These are phyloP conservation scores for Flagelloscypha sp. DNA, from an alignment of 768 basidiomycete species.

Conservation along the genomic window DNA sequence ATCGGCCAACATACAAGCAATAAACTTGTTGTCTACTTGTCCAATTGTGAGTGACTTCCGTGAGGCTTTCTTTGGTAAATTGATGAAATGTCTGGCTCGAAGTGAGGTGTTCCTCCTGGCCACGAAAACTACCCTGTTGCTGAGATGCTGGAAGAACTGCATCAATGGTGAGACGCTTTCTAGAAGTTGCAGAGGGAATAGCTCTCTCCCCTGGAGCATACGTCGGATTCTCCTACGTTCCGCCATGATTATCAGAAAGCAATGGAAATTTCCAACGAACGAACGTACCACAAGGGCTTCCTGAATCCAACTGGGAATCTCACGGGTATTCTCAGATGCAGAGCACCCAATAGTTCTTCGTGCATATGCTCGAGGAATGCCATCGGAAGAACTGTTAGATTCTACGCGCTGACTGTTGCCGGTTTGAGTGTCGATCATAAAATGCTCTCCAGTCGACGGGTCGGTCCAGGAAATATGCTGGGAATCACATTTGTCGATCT, in stretches of 20 bases:
- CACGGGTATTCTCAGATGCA: constrained; percentile 11
- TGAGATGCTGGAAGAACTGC: constrained; percentile 7
- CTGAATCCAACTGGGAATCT: constrained; percentile 56
- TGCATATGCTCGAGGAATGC: constrained; percentile 11
- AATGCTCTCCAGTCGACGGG: constrained; percentile 48
- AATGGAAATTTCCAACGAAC: constrained; percentile 9
- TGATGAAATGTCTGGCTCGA: constrained; percentile 17
- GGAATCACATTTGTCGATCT: too few species aligned
- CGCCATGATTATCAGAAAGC: neutral
- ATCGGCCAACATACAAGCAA: constrained; percentile 57
- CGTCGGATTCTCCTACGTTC: constrained; percentile 43
- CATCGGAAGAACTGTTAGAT: constrained; percentile 17
- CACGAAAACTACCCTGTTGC: constrained; percentile 7
- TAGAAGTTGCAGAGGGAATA: constrained; percentile 29
- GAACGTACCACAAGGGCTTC: constrained; percentile 46
- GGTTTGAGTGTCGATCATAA: constrained; percentile 57
- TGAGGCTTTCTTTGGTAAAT: constrained; percentile 50
- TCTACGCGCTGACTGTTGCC: constrained; percentile 33
- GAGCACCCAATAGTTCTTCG: constrained; percentile 11
- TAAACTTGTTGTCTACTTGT: constrained; percentile 89
- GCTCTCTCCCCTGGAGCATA: constrained; percentile 42
- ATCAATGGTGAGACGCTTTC: constrained; percentile 7
- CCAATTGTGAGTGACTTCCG: constrained; percentile 51
- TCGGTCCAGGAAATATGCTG: constrained; percentile 52
- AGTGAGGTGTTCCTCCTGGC: neutral